These are phyloP conservation scores for Sporobolomyces phaffii DNA, from an alignment of 768 basidiomycete species.

Conservation along the genomic window DNA sequence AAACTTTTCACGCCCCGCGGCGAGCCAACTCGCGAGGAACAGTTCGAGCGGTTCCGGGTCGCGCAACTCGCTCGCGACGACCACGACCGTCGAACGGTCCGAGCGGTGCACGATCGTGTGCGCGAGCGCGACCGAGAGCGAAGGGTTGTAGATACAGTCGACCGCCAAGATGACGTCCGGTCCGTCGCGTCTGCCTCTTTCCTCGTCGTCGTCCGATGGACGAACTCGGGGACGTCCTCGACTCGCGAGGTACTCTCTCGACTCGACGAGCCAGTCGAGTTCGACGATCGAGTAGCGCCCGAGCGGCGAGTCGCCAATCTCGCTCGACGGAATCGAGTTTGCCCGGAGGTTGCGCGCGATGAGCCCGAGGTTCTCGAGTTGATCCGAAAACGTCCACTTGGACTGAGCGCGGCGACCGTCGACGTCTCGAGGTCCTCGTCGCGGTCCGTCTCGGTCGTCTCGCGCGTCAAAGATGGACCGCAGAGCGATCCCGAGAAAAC, in stretches of 20 bases:
- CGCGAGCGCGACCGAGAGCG: constrained; percentile 8
- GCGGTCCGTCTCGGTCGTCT: not conserved
- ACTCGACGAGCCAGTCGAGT: constrained; percentile 21
- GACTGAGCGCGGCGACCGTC: no score
- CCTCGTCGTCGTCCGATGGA: not conserved
- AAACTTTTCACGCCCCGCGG: not conserved
- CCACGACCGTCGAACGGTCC: not conserved
- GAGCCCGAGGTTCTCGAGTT: constrained; percentile 23
- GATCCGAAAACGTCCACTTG: constrained; percentile 33
- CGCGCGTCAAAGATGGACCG: not conserved
- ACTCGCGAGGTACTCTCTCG: not conserved
- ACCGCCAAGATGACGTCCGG: constrained; percentile 17
- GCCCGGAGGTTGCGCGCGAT: constrained; percentile 23
- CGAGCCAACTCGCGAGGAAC: constrained; percentile 6
- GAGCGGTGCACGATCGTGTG: constrained; percentile 11
- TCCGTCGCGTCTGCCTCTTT: not conserved
- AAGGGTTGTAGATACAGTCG: constrained; percentile 37
- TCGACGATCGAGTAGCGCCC: constrained; percentile 4
- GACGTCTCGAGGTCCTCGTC: not conserved
- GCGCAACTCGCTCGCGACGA: constrained; percentile 5
- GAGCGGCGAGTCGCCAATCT: not conserved
- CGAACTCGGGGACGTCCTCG: not conserved
- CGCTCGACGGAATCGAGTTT: constrained; percentile 1
- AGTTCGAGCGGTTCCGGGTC: not conserved
- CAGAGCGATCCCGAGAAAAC: constrained; percentile 20